These are phyloP conservation scores for Cytospora leucostoma DNA, from an alignment of 2,329 filamentous ascomycete species.

Conservation along the genomic window DNA sequence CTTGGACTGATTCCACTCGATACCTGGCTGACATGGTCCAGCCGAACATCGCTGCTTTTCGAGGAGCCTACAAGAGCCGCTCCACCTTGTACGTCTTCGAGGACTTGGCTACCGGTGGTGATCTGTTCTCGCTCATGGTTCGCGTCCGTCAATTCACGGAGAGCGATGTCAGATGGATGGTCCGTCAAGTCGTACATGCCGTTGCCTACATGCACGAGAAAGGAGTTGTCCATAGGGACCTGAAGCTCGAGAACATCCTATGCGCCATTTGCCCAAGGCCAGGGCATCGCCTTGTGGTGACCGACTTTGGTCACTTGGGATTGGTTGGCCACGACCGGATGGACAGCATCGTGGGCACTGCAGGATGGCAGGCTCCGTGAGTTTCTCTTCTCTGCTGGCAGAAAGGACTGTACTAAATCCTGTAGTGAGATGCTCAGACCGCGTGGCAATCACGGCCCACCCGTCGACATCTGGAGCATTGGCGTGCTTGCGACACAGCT, in stretches of 20 bases:
- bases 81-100: conserved; percentile 57
- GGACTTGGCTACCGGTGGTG: conserved; percentile 57
- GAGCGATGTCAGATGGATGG: conserved; percentile 47
- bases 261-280: conserved; percentile 48
- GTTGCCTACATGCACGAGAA: conserved; percentile 52
- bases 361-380: conserved; percentile 53
- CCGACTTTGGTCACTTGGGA: conserved; percentile 55
- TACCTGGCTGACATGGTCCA: conserved; percentile 33
- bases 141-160: conserved; percentile 40
- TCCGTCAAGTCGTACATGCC: conserved; percentile 50
- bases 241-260: conserved; percentile 58
- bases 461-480: conserved; percentile 56
- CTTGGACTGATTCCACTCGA: not conserved
- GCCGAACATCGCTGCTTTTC: conserved; percentile 57
- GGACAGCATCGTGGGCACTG: conserved; percentile 48
- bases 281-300: conserved; percentile 50
- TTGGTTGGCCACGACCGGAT: conserved; percentile 45
- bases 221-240: conserved; percentile 53
- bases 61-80: conserved; percentile 51
- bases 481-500: conserved; percentile 48
- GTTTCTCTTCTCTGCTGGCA: conserved; percentile 28
- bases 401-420: conserved; percentile 6
- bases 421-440: conserved; percentile 43
- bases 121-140: conserved; percentile 52
- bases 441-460: conserved; percentile 36